Evolutionary conservation across 805 yeast genomes (phyloP).

Genomic region (Yarrowia deformans): DNA sequence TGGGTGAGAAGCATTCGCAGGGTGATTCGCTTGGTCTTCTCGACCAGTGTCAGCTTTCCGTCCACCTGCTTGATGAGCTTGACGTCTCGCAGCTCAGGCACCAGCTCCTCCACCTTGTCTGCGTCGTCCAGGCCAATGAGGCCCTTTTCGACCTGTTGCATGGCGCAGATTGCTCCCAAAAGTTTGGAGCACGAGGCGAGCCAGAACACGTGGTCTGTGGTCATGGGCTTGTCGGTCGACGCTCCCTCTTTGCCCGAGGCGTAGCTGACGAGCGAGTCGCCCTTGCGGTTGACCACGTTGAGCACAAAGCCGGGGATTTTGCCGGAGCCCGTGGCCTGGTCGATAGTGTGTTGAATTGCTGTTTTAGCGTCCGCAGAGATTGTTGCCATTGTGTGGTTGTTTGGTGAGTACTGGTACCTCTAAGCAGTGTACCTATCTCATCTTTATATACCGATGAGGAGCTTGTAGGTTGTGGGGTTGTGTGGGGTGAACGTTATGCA

Average conservation of each 20-base stretch:
- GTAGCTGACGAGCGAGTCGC: slow-evolving; percentile 33
- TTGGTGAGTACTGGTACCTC: background rate
- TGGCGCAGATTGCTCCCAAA: slow-evolving; percentile 48
- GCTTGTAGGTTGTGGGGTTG: background rate
- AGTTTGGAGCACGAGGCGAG: slow-evolving; percentile 51
- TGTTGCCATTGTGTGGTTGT: slow-evolving; percentile 15
- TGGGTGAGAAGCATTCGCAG: slow-evolving; percentile 52
- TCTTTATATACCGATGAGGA: background rate
- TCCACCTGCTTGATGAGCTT: slow-evolving; percentile 40
- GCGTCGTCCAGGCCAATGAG: slow-evolving; percentile 48
- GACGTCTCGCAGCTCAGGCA: slow-evolving; percentile 49
- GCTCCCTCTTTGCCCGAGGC: slow-evolving; percentile 42
- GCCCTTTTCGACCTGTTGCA: slow-evolving; percentile 52
- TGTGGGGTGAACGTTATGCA: background rate
- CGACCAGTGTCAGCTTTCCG: slow-evolving; percentile 45
- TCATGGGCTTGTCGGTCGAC: slow-evolving; percentile 39
- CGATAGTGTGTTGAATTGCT: slow-evolving; percentile 10
- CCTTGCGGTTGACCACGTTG: slow-evolving; percentile 38
- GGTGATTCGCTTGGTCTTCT: slow-evolving; percentile 50
- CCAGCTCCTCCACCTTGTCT: slow-evolving; percentile 48
- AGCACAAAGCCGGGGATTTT: slow-evolving; percentile 36
- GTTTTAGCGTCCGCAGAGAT: slow-evolving; percentile 1
- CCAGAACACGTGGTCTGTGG: slow-evolving; percentile 48
- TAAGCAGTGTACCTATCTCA: background rate
- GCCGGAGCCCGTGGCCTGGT: slow-evolving; percentile 12